Conservation (phyloP, 176 grass and related monocot species). For the Bolboschoenus planiculmis region DNA sequence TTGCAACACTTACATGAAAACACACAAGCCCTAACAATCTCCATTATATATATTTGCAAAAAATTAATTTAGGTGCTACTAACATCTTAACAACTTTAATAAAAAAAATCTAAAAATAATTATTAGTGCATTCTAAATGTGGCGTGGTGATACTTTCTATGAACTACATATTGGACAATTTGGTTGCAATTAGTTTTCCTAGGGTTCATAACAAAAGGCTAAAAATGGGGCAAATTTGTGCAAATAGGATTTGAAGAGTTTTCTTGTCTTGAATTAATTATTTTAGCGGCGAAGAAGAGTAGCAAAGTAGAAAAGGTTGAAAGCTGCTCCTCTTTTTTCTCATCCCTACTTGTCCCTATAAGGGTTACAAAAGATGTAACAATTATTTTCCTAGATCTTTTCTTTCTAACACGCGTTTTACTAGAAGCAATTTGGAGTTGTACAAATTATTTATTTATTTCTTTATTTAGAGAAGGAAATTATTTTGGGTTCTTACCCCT, state of each 20-base stretch:
- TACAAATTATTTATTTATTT: not conserved
- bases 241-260: not conserved
- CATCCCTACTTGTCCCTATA: not conserved
- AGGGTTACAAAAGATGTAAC: no score
- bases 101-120: not conserved
- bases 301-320: constrained; percentile 7
- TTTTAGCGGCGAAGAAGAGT: not conserved
- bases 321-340: constrained; percentile 9
- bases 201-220: not conserved
- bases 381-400: not conserved
- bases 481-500: constrained; percentile 2
- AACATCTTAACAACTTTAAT: not conserved
- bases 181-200: not conserved
- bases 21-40: not conserved
- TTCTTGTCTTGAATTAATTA: not conserved
- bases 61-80: not conserved
- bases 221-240: not conserved
- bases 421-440: not conserved
- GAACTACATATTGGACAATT: not conserved
- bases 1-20: not conserved
- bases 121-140: not conserved
- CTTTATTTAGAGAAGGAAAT: not conserved
- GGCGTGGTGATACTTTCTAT: not conserved
- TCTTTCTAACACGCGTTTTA: not conserved
- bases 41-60: not conserved